phyloP scores from a whole-genome alignment of 164 flowering plant genomes.

The Dillenia suffruticosa region DNA sequence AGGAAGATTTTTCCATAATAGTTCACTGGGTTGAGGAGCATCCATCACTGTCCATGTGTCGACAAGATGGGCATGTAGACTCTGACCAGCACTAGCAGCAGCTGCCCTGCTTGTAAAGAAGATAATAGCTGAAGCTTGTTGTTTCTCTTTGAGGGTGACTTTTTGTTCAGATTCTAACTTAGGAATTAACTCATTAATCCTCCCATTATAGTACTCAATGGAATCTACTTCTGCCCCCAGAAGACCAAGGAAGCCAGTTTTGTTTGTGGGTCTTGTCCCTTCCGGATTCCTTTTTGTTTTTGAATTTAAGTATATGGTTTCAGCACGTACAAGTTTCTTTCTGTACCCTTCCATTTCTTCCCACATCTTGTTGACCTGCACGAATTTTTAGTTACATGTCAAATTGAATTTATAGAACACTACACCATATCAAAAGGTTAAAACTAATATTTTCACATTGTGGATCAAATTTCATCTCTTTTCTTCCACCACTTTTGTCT shows the following conservation, averaged over 20 bases:
- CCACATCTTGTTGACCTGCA: conserved; percentile 67
- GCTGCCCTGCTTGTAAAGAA: conserved; percentile 63
- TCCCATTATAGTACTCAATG: conserved; percentile 65
- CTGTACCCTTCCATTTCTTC: conserved; percentile 63
- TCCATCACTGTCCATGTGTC: conserved; percentile 74
- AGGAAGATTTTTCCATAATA: conserved; percentile 71
- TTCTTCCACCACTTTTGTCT: no score
- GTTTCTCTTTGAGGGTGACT: conserved; percentile 65
- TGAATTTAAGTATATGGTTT: conserved; percentile 56
- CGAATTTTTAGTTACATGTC: no score
- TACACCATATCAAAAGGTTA: no score
- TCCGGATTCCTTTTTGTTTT: conserved; percentile 46
- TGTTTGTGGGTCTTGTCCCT: conserved; percentile 60
- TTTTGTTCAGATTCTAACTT: conserved; percentile 80
- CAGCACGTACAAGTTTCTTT: conserved; percentile 83
- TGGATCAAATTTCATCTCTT: no score
- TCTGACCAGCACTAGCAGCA: conserved; percentile 79
- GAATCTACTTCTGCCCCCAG: conserved; percentile 70
- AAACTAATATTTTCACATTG: no score
- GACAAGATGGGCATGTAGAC: conserved; percentile 56
- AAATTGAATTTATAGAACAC: no score
- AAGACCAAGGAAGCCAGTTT: conserved; percentile 74
- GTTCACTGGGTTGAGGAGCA: conserved; percentile 81
- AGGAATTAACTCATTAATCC: conserved; percentile 55
- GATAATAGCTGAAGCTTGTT: conserved; percentile 58